phyloP scores from a whole-genome alignment of 2,329 filamentous ascomycete species.

The Hypocrella siamensis region DNA sequence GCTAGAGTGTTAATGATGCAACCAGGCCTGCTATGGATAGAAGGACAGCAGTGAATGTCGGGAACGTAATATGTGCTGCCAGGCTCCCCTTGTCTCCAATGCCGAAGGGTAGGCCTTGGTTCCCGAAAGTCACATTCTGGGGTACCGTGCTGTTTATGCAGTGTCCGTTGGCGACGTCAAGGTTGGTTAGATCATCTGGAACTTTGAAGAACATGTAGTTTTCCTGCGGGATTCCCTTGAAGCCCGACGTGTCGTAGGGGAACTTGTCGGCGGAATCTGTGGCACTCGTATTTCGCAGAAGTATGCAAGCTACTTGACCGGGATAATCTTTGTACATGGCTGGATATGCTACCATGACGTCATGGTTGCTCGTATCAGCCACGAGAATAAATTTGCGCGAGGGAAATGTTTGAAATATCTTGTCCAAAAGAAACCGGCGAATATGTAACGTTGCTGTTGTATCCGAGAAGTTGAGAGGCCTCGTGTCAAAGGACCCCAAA shows the following conservation, averaged over 20 bases:
- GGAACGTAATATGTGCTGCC: constrained; percentile 9
- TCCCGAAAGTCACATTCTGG: constrained; percentile 58
- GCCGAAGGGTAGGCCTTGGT: constrained; percentile 41
- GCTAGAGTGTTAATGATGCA: constrained; percentile 6
- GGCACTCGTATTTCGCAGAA: constrained; percentile 56
- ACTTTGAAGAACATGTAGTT: constrained; percentile 70
- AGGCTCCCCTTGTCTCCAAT: constrained; percentile 17
- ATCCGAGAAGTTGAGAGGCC: constrained; percentile 68
- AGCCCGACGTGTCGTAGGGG: constrained; percentile 60
- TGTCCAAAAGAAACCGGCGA: constrained; percentile 52
- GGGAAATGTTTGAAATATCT: constrained; percentile 61
- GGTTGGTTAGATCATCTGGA: constrained; percentile 48
- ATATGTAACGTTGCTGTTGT: constrained; percentile 55
- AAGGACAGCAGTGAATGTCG: constrained; percentile 7
- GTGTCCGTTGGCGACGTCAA: constrained; percentile 53
- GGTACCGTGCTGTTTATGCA: constrained; percentile 49
- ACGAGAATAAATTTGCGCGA: constrained; percentile 60
- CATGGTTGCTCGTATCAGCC: constrained; percentile 61
- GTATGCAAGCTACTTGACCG: constrained; percentile 60
- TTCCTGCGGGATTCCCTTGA: constrained; percentile 47
- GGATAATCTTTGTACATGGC: constrained; percentile 50
- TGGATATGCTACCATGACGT: constrained; percentile 54
- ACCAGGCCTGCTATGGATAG: constrained; percentile 8
- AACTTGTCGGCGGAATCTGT: constrained; percentile 54
- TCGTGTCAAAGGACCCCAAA: constrained; percentile 60